Conservation (phyloP, 78 protist species). For the Polysphondylium violaceum region DNA sequence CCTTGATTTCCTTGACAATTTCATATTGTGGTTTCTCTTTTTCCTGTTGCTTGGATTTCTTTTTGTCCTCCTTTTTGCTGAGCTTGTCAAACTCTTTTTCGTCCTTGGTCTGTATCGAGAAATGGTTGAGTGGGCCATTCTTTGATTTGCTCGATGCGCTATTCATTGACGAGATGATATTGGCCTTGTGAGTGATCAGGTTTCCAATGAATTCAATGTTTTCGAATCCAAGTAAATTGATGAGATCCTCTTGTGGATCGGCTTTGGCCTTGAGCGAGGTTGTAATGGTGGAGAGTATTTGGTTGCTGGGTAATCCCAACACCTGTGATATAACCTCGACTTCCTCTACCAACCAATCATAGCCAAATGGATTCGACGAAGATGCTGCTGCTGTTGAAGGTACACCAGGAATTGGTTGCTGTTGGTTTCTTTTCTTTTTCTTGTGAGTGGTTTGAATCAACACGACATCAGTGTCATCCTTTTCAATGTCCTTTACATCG, state of each 20-base stretch:
- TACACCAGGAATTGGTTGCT: not conserved
- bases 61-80: conserved; percentile 35
- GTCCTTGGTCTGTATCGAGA: conserved; percentile 46
- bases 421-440: not conserved
- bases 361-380: not conserved
- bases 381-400: not conserved
- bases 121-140: conserved; percentile 30
- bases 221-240: conserved; percentile 44
- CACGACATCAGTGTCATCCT: not conserved
- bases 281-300: not conserved
- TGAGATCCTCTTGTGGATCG: conserved; percentile 45
- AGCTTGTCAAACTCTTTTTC: conserved; percentile 36
- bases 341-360: conserved; percentile 53
- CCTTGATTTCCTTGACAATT: not conserved
- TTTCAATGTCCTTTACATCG: not conserved
- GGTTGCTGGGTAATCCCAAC: conserved; percentile 25
- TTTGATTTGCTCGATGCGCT: not conserved
- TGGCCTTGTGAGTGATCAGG: conserved; percentile 4
- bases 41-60: not conserved
- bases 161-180: not conserved
- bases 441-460: conserved; percentile 8
- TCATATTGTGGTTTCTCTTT: not conserved
- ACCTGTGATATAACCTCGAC: conserved; percentile 2
- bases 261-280: conserved; percentile 2
- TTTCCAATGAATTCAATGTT: conserved; percentile 36